These are phyloP conservation scores for Dryas octopetala DNA, from an alignment of 306 rosid species.

Conservation along the genomic window DNA sequence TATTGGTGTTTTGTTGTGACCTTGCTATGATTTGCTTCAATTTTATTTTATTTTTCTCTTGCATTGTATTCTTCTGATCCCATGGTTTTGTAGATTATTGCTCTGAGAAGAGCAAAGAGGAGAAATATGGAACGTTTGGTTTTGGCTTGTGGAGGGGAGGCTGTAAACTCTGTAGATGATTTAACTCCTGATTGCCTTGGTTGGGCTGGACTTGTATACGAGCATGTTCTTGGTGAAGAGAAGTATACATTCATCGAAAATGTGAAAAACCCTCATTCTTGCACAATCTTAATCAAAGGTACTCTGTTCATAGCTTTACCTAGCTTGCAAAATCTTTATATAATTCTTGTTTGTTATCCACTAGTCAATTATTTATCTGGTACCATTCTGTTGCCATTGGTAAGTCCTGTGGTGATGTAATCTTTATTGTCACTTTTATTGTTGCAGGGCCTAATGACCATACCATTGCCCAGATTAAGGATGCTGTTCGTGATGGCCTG, in stretches of 20 bases:
- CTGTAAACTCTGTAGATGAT: slow-evolving; percentile 88
- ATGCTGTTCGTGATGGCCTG: slow-evolving; percentile 96
- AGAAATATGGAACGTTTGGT: slow-evolving; percentile 99
- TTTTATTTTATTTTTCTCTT: not conserved
- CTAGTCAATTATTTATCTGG: not conserved
- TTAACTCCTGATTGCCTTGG: slow-evolving; percentile 89
- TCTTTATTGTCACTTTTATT: slow-evolving; percentile 25
- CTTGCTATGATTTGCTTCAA: not conserved
- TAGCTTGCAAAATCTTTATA: slow-evolving; percentile 1
- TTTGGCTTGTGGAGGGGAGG: slow-evolving; percentile 98
- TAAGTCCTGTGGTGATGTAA: slow-evolving; percentile 20
- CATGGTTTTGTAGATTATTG: slow-evolving; percentile 59
- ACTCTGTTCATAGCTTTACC: slow-evolving; percentile 13
- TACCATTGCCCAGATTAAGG: slow-evolving; percentile 97
- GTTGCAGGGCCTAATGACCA: slow-evolving; percentile 95
- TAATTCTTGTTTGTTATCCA: slow-evolving; percentile 1
- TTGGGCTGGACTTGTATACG: slow-evolving; percentile 98
- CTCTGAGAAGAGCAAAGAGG: slow-evolving; percentile 96
- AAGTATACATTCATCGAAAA: slow-evolving; percentile 92
- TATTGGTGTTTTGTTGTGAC: not conserved
- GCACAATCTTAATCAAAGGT: slow-evolving; percentile 98
- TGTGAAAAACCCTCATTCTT: slow-evolving; percentile 89
- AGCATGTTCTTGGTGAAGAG: slow-evolving; percentile 96
- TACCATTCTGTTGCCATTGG: slow-evolving; percentile 8
- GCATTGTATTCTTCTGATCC: not conserved